These are phyloP conservation scores for Penicillium sp. DNA, from an alignment of 2,329 filamentous ascomycete species.

Conservation along the genomic window DNA sequence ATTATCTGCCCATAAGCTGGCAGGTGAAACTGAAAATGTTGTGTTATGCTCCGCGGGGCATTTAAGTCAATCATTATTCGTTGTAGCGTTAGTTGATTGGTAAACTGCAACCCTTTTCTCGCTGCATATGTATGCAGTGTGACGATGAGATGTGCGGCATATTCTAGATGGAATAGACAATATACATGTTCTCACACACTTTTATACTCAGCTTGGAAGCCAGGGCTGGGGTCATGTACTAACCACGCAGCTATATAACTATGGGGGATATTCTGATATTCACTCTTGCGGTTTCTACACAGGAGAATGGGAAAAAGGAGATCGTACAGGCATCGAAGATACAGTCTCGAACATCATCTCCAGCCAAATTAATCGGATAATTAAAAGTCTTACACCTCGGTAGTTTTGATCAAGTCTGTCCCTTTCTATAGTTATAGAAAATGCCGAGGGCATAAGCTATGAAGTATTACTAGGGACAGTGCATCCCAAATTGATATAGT, in stretches of 20 bases:
- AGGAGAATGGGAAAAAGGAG: background rate
- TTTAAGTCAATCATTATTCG: background rate
- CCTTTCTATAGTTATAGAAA: no score
- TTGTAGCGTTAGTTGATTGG: background rate
- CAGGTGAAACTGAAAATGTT: background rate
- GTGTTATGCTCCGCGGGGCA: background rate
- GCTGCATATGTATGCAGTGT: background rate
- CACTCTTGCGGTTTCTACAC: no score
- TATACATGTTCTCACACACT: no score
- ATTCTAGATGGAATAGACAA: background rate
- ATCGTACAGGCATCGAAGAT: background rate
- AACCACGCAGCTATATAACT: background rate
- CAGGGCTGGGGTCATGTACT: background rate
- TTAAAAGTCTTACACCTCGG: no score
- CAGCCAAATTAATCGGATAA: no score
- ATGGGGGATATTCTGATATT: no score
- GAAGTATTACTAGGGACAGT: no score
- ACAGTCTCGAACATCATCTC: background rate
- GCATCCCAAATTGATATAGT: no score
- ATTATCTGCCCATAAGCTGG: background rate
- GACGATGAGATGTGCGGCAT: background rate
- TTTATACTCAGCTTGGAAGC: background rate
- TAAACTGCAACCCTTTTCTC: background rate
- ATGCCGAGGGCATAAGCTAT: no score
- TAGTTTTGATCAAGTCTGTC: no score